Evolutionary conservation across 2,329 filamentous ascomycete species (phyloP).

Genomic region (Talaromyces sp.): DNA sequence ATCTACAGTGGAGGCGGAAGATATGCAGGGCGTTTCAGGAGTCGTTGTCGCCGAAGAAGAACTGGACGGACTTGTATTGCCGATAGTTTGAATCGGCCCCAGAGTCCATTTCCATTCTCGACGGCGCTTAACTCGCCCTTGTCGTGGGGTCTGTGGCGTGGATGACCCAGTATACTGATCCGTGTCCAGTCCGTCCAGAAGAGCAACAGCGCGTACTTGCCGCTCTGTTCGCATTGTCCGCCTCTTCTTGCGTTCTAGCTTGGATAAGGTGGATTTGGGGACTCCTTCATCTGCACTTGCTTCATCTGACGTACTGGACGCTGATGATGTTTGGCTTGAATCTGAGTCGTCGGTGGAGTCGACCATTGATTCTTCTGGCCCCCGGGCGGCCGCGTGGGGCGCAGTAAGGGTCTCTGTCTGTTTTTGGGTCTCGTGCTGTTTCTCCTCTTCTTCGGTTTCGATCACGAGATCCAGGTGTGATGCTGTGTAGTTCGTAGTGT

Average conservation of each 20-base stretch:
- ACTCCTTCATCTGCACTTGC: constrained; percentile 16
- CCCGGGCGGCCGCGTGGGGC: constrained; percentile 11
- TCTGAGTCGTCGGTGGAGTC: constrained; percentile 30
- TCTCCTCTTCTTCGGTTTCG: constrained; percentile 11
- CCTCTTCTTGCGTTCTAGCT: constrained; percentile 41
- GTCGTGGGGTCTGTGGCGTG: constrained; percentile 56
- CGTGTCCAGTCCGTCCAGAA: constrained; percentile 48
- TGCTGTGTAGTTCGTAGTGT: constrained; percentile 57
- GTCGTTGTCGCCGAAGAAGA: constrained; percentile 6
- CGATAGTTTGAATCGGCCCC: constrained; percentile 42
- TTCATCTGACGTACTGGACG: constrained; percentile 37
- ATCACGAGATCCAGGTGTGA: constrained; percentile 58
- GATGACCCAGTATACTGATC: constrained; percentile 45
- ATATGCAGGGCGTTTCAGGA: not conserved
- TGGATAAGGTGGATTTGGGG: constrained; percentile 13
- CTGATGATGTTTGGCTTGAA: constrained; percentile 30
- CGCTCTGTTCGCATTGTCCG: constrained; percentile 36
- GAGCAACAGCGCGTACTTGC: constrained; percentile 43
- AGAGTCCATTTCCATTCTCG: constrained; percentile 63
- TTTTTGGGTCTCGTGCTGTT: not conserved
- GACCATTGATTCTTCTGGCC: constrained; percentile 20
- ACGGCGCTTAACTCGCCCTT: constrained; percentile 56
- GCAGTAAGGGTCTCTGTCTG: constrained; percentile 6
- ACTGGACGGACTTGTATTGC: constrained; percentile 6
- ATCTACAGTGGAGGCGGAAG: constrained; percentile 4